Percentiles rank a stretch among this genome's conserved stretches.
Conservation (phyloP, 176 grass and related monocot genomes). For the Calamus simplicifolius region DNA sequence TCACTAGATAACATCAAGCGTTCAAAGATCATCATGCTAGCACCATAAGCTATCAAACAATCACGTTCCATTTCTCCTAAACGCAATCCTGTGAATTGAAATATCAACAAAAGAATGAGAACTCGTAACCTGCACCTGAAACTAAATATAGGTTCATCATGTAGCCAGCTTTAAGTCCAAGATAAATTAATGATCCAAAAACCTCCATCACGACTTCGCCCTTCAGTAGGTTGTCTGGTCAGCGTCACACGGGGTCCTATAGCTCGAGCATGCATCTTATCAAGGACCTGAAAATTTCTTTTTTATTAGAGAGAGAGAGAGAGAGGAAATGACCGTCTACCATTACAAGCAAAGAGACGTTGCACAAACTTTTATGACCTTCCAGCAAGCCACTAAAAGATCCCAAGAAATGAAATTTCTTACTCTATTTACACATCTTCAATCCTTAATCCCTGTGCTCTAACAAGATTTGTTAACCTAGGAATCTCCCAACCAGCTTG, state of each 20-base stretch:
- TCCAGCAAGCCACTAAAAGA: too few species aligned
- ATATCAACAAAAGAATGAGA: neutral
- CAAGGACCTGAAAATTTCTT: conserved; percentile 49
- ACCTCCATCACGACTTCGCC: conserved; percentile 92
- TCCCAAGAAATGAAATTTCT: too few species aligned
- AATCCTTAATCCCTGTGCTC: too few species aligned
- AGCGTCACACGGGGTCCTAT: conserved; percentile 63
- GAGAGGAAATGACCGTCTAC: neutral
- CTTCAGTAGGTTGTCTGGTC: conserved; percentile 93
- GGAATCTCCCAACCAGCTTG: too few species aligned
- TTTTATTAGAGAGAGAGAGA: neutral
- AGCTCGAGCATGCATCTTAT: conserved; percentile 98
- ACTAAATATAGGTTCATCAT: neutral
- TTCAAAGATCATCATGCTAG: conserved; percentile 97
- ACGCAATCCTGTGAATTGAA: conserved; percentile 48
- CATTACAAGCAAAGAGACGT: too few species aligned
- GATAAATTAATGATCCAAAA: neutral
- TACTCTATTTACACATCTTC: too few species aligned
- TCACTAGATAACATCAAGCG: conserved; percentile 93
- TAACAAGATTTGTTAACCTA: too few species aligned
- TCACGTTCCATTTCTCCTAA: conserved; percentile 99
- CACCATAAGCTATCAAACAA: conserved; percentile 90
- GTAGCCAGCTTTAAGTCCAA: too few species aligned
- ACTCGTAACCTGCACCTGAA: neutral
- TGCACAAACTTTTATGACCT: too few species aligned